phyloP scores from a whole-genome alignment of 2,329 filamentous ascomycete species.

The Colletotrichum karsti region DNA sequence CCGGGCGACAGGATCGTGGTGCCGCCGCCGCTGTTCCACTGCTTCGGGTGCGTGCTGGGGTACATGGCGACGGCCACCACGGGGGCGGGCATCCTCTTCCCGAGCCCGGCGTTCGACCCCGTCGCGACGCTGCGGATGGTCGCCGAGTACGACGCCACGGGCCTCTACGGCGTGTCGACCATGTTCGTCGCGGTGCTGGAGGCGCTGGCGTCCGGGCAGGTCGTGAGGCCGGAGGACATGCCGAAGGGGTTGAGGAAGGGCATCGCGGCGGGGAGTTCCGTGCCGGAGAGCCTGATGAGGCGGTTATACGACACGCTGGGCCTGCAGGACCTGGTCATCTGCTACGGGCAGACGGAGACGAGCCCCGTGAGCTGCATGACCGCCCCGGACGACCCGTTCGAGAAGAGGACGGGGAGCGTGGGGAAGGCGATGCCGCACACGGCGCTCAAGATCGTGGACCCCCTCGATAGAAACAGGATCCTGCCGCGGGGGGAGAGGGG shows the following conservation, averaged over 20 bases:
- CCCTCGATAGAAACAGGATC: conserved; percentile 63
- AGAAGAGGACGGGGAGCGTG: conserved; percentile 78
- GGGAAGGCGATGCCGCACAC: conserved; percentile 89
- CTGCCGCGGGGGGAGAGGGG: conserved; percentile 74
- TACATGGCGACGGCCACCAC: conserved; percentile 92
- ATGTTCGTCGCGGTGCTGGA: conserved; percentile 94
- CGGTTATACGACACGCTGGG: conserved; percentile 79
- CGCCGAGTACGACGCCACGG: conserved; percentile 62
- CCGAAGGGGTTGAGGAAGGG: conserved; percentile 75
- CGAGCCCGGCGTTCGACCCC: conserved; percentile 87
- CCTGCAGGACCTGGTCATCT: conserved; percentile 85
- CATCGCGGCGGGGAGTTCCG: conserved; percentile 87
- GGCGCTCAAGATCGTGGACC: conserved; percentile 76
- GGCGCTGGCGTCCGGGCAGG: conserved; percentile 62
- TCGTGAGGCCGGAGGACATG: conserved; percentile 35
- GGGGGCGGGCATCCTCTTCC: conserved; percentile 84
- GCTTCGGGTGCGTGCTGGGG: conserved; percentile 91
- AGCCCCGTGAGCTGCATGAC: conserved; percentile 85
- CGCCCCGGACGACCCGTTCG: conserved; percentile 75
- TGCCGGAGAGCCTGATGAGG: conserved; percentile 84
- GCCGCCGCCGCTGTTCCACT: conserved; percentile 87
- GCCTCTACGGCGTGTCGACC: conserved; percentile 88
- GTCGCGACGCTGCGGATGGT: conserved; percentile 70
- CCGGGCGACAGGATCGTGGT: conserved; percentile 81
- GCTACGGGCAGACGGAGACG: conserved; percentile 97